These are phyloP conservation scores for Teratosphaeria epicoccoides DNA, from an alignment of 2,329 filamentous ascomycete genomes.

Conservation along the genomic window DNA sequence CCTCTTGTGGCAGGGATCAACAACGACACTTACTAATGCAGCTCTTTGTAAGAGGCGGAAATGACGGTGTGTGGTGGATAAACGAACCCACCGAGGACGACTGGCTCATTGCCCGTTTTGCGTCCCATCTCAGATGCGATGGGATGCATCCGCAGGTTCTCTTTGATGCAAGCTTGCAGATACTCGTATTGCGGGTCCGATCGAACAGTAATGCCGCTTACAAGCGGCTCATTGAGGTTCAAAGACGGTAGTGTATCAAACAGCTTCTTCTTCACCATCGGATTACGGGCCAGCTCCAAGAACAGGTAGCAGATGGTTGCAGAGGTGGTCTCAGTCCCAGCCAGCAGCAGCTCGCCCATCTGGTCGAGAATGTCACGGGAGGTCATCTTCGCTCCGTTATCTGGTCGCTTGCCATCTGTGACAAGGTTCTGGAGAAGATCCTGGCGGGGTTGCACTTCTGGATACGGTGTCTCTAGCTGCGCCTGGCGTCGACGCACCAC, in stretches of 20 bases:
- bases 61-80: slow-evolving; percentile 7
- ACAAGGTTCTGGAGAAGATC: background rate
- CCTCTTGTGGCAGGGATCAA: background rate
- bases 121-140: background rate
- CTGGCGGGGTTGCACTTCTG: background rate
- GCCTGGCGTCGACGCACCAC: background rate
- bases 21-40: background rate
- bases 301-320: background rate
- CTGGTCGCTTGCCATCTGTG: background rate
- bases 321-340: background rate
- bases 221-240: background rate
- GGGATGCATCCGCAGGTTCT: background rate
- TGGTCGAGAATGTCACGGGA: background rate
- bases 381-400: background rate
- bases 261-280: background rate
- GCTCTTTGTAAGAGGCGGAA: background rate
- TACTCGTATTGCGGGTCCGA: background rate
- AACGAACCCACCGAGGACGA: background rate
- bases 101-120: background rate
- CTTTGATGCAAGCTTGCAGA: background rate
- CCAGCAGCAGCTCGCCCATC: background rate
- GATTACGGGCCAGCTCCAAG: background rate
- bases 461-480: background rate
- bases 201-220: background rate
- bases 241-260: background rate